Conservation (phyloP, 306 rosid genomes). For the Sphenostylis stenocarpa region DNA sequence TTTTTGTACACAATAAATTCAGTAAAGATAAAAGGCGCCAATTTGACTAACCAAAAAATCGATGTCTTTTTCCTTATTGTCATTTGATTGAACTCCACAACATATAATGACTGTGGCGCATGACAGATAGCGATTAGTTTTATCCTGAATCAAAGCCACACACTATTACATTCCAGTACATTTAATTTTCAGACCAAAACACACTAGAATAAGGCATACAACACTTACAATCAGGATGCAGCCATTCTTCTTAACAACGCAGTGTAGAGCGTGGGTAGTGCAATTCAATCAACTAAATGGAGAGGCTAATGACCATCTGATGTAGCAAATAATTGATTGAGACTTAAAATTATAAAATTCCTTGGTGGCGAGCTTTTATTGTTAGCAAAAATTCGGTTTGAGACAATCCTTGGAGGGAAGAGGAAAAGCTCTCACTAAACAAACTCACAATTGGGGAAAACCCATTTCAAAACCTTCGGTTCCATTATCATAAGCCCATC, state of each 20-base stretch:
- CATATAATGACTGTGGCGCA: not conserved
- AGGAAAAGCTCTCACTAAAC: not conserved
- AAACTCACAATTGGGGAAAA: conserved; percentile 18
- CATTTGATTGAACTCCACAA: not conserved
- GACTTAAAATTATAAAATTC: not conserved
- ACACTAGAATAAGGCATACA: not conserved
- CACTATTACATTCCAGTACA: not conserved
- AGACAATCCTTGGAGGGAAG: not conserved
- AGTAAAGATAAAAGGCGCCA: not conserved
- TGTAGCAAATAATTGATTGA: conserved; percentile 1
- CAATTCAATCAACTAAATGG: not conserved
- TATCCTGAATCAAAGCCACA: not conserved
- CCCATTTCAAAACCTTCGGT: conserved; percentile 20
- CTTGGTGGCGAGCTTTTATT: not conserved
- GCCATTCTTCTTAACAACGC: not conserved
- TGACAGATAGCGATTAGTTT: not conserved
- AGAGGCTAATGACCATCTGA: not conserved
- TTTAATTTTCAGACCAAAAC: not conserved
- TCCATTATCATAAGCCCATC: conserved; percentile 38
- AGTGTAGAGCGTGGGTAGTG: not conserved
- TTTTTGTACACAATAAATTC: not conserved
- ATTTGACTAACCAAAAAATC: not conserved
- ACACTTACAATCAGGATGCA: not conserved
- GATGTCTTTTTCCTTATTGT: not conserved
- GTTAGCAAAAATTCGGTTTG: not conserved